These are phyloP conservation scores for Funneliformis mosseae DNA, from an alignment of 192 early-diverging fungal genomes.

Conservation along the genomic window DNA sequence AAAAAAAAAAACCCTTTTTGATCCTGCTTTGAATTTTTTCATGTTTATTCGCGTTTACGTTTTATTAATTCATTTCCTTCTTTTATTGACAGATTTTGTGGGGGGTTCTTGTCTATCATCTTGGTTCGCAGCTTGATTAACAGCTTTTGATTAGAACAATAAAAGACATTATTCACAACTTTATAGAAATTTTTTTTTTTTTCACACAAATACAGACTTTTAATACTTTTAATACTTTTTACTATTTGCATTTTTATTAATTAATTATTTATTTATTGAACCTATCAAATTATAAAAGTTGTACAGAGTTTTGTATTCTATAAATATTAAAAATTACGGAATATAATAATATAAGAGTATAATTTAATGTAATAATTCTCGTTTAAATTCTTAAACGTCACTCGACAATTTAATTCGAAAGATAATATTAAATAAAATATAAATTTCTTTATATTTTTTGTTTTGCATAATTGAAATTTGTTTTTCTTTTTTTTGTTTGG, in stretches of 20 bases:
- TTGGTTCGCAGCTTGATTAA: background rate
- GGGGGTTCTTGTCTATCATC: background rate
- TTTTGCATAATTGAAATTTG: too few species aligned
- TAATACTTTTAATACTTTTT: background rate
- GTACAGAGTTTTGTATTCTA: too few species aligned
- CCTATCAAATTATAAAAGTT: too few species aligned
- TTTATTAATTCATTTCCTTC: background rate
- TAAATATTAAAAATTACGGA: too few species aligned
- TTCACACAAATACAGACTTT: background rate
- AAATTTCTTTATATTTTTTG: too few species aligned
- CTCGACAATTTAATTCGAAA: too few species aligned
- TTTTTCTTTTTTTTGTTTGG: too few species aligned
- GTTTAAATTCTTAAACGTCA: too few species aligned
- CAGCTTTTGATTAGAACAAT: background rate
- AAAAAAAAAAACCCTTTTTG: background rate
- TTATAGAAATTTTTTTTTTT: background rate
- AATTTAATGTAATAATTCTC: too few species aligned
- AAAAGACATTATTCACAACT: background rate
- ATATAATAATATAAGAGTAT: too few species aligned
- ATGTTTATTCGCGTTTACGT: background rate
- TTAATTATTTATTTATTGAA: too few species aligned
- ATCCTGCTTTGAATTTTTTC: background rate
- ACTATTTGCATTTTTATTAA: slow-evolving; percentile 33
- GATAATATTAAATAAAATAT: too few species aligned
- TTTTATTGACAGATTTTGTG: background rate